phyloP scores from a whole-genome alignment of 2,329 filamentous ascomycete genomes.

The Mycosphaerella sp. region DNA sequence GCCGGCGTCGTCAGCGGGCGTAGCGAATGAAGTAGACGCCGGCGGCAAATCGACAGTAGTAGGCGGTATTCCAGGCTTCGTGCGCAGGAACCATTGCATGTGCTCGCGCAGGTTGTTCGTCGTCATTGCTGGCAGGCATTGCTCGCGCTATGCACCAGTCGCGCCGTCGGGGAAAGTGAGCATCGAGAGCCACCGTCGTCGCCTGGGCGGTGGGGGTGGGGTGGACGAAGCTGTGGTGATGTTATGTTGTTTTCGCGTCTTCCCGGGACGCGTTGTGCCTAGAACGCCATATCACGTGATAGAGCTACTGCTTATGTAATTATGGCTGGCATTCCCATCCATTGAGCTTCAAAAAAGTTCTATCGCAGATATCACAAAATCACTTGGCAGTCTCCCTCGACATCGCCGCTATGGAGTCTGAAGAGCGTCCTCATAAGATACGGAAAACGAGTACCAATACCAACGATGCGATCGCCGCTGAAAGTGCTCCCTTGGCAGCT shows the following conservation, averaged over 20 bases:
- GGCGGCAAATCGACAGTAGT: conserved; percentile 19
- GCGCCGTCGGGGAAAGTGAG: background rate
- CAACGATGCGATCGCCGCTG: background rate
- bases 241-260: conserved; percentile 3
- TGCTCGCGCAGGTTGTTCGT: conserved; percentile 45
- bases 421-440: conserved; percentile 51
- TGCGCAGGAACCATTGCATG: conserved; percentile 43
- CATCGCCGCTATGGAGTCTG: conserved; percentile 45
- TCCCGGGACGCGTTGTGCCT: background rate
- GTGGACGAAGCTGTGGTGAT: background rate
- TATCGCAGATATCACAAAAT: background rate
- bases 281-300: background rate
- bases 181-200: background rate
- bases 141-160: conserved; percentile 1
- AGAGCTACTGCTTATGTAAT: background rate
- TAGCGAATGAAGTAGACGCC: conserved; percentile 14
- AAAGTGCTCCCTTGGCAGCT: background rate
- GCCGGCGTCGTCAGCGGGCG: conserved; percentile 8
- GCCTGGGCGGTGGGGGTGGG: background rate
- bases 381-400: background rate
- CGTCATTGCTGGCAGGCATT: conserved; percentile 39
- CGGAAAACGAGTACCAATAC: conserved; percentile 39
- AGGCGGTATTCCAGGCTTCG: conserved; percentile 41
- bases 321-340: background rate
- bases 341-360: conserved; percentile 6